A percentile compares a stretch with the other conserved stretches of the same genome.
phyloP scores from a whole-genome alignment of 2,329 filamentous ascomycete species.

The Botrytis medusae region DNA sequence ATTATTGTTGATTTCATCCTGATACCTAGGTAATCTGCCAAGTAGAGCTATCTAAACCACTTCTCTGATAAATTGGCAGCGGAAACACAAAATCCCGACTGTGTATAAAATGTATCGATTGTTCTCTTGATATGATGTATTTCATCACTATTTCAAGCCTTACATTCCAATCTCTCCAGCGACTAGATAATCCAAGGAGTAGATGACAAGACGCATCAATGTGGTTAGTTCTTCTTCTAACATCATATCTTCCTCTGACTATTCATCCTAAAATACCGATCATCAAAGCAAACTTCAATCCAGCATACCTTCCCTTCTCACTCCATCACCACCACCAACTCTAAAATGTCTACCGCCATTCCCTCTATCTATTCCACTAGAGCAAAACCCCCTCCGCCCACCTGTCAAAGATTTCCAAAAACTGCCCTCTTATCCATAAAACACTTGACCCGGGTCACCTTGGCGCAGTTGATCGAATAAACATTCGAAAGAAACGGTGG shows the following conservation, averaged over 20 bases:
- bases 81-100: slow-evolving; percentile 44
- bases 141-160: neutral
- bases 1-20: slow-evolving; percentile 39
- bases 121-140: slow-evolving; percentile 48
- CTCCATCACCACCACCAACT: no score
- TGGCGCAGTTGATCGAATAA: no score
- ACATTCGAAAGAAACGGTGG: neutral
- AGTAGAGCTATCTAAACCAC: slow-evolving; percentile 43
- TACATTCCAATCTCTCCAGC: slow-evolving; percentile 7
- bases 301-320: no score
- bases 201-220: slow-evolving; percentile 49
- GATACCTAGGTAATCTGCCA: slow-evolving; percentile 50
- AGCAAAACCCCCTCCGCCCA: no score
- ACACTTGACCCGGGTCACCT: no score
- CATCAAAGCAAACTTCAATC: neutral
- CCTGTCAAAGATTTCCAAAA: no score
- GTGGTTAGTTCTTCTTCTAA: slow-evolving; percentile 30
- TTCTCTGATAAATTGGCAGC: slow-evolving; percentile 46
- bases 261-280: slow-evolving; percentile 21
- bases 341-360: no score
- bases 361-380: no score
- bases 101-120: slow-evolving; percentile 43
- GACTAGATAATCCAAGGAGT: slow-evolving; percentile 47
- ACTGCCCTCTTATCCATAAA: no score
- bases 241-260: neutral